Conservation (phyloP, 345 rosid species). For the Gossypium arboreum region DNA sequence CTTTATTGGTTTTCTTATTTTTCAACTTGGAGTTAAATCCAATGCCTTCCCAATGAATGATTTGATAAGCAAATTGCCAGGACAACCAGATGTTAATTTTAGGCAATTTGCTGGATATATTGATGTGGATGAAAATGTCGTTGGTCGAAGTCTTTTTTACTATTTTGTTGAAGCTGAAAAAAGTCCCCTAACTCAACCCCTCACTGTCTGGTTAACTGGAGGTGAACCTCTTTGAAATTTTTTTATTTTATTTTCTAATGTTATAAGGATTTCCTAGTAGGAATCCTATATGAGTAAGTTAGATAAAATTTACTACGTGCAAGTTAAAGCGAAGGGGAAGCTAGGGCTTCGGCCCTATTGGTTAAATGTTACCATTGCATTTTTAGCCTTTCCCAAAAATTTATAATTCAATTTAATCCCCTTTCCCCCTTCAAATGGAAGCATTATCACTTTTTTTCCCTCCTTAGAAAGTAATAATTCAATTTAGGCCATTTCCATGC, state of each 20-base stretch:
- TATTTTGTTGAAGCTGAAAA: neutral
- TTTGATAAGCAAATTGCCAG: neutral
- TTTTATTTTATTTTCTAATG: neutral
- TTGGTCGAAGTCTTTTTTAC: neutral
- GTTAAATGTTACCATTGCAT: too few species aligned
- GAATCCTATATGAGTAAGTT: too few species aligned
- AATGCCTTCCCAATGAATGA: neutral
- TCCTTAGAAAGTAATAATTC: too few species aligned
- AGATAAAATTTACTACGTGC: too few species aligned
- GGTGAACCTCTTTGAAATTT: neutral
- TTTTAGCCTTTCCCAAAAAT: too few species aligned
- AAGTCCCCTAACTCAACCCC: neutral
- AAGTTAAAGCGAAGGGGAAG: too few species aligned
- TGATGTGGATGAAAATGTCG: neutral
- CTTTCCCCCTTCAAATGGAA: too few species aligned
- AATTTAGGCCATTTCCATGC: too few species aligned
- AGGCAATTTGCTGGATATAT: neutral
- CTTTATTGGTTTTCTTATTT: neutral
- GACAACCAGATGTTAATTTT: neutral
- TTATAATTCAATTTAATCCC: too few species aligned
- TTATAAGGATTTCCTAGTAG: too few species aligned
- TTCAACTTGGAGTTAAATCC: neutral
- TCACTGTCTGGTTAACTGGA: conserved; percentile 5
- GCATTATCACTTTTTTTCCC: too few species aligned
- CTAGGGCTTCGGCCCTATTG: too few species aligned